Evolutionary conservation across 78 protist genomes (phyloP).

Genomic region (Dictyostelium purpureum): DNA sequence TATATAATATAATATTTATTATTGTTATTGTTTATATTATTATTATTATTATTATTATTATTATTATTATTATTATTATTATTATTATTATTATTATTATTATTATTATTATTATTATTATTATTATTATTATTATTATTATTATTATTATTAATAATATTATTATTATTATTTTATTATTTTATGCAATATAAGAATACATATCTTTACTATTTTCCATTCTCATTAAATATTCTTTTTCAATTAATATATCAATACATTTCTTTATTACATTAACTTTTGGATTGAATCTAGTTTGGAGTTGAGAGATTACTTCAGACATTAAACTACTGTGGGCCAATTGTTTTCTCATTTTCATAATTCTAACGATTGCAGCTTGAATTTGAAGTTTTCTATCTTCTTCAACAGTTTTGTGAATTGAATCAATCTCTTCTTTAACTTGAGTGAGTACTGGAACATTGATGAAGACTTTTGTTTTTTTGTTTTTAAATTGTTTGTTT

Average conservation of each 20-base stretch:
- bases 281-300: conserved; percentile 86
- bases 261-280: conserved; percentile 87
- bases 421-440: conserved; percentile 80
- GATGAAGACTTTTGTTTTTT: conserved; percentile 78
- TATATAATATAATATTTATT: background rate
- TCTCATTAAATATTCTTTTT: conserved; percentile 87
- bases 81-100: background rate
- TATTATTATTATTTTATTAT: background rate
- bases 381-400: conserved; percentile 86
- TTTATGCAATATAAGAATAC: conserved; percentile 85
- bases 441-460: conserved; percentile 81
- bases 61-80: conserved; percentile 3
- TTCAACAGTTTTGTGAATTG: conserved; percentile 85
- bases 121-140: background rate
- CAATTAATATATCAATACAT: conserved; percentile 91
- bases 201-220: conserved; percentile 83
- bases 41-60: background rate
- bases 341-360: conserved; percentile 93
- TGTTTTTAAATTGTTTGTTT: conserved; percentile 78
- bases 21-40: background rate
- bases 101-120: conserved; percentile 3
- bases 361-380: conserved; percentile 95
- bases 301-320: conserved; percentile 84
- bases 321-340: conserved; percentile 83
- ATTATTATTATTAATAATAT: background rate